Conservation (phyloP, 352 stramenopile species). For the Phytopythium chamaehyphon region DNA sequence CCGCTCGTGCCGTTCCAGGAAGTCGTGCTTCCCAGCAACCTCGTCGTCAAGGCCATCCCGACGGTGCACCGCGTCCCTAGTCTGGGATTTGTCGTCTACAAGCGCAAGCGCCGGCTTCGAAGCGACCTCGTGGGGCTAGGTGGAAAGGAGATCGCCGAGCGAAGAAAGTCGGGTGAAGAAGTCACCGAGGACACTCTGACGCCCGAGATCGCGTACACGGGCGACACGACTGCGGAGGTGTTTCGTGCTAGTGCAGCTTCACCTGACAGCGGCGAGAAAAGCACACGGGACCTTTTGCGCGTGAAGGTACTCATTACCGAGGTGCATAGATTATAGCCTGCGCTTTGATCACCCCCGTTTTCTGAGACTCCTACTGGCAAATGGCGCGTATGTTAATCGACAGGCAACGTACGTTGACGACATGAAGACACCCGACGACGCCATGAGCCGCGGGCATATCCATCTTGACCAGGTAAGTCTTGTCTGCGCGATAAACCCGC, state of each 20-base stretch:
- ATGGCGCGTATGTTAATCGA: background rate
- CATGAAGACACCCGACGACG: slow-evolving; percentile 39
- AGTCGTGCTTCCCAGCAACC: slow-evolving; percentile 54
- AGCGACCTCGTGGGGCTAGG: slow-evolving; percentile 37
- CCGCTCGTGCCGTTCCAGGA: slow-evolving; percentile 44
- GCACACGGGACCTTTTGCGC: slow-evolving; percentile 43
- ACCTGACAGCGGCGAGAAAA: background rate
- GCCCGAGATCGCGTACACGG: slow-evolving; percentile 79
- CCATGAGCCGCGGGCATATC: slow-evolving; percentile 55
- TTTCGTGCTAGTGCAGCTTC: slow-evolving; percentile 21
- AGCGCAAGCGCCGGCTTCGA: slow-evolving; percentile 46
- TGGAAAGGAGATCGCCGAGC: slow-evolving; percentile 39
- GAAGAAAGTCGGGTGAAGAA: slow-evolving; percentile 36
- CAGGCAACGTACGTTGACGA: slow-evolving; percentile 59
- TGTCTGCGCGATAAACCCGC: no score
- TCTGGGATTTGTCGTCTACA: slow-evolving; percentile 74
- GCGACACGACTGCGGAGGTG: slow-evolving; percentile 66
- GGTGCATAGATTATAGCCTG: slow-evolving; percentile 24
- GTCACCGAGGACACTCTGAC: slow-evolving; percentile 30
- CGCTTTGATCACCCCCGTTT: background rate
- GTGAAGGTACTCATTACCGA: slow-evolving; percentile 78
- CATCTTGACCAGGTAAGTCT: slow-evolving; percentile 61
- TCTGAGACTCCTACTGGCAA: background rate
- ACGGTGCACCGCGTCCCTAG: slow-evolving; percentile 73
- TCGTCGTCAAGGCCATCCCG: slow-evolving; percentile 57